Evolutionary conservation across 148 eudicot species (phyloP).

Genomic region (Camellia granthamiana): DNA sequence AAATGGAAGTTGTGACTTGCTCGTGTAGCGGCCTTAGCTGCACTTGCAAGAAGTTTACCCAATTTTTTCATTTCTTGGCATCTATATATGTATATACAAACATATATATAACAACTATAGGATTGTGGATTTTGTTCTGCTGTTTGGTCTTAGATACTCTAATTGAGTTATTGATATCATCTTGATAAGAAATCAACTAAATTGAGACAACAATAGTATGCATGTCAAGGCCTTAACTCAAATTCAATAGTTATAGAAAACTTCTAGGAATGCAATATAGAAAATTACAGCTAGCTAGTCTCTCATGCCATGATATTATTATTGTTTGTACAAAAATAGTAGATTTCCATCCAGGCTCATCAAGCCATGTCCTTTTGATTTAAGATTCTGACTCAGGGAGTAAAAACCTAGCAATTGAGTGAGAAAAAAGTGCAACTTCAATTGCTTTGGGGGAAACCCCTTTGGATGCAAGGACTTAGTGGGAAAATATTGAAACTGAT

Average conservation of each 20-base stretch:
- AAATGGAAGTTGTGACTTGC: too few species aligned
- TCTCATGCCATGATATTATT: not conserved
- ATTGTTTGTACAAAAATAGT: not conserved
- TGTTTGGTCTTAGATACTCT: too few species aligned
- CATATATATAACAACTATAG: too few species aligned
- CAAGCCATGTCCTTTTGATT: not conserved
- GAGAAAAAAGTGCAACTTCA: not conserved
- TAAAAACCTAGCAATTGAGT: not conserved
- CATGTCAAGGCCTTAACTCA: not conserved
- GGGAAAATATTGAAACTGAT: slow-evolving; percentile 7
- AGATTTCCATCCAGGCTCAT: not conserved
- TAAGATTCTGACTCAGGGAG: not conserved
- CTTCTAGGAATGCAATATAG: not conserved
- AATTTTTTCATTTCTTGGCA: too few species aligned
- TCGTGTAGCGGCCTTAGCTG: too few species aligned
- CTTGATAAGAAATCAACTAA: not conserved
- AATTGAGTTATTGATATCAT: too few species aligned
- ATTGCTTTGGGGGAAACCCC: not conserved
- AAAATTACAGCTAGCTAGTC: not conserved
- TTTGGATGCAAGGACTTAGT: not conserved
- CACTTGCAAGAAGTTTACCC: too few species aligned
- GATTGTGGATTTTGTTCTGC: too few species aligned
- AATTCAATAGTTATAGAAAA: not conserved
- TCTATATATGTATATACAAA: too few species aligned
- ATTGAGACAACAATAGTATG: not conserved